Evolutionary conservation across 2,329 filamentous ascomycete genomes (phyloP), one percentile per base, ranked within the genome.

Genomic region (Ophiosphaerella korrae): DNA sequence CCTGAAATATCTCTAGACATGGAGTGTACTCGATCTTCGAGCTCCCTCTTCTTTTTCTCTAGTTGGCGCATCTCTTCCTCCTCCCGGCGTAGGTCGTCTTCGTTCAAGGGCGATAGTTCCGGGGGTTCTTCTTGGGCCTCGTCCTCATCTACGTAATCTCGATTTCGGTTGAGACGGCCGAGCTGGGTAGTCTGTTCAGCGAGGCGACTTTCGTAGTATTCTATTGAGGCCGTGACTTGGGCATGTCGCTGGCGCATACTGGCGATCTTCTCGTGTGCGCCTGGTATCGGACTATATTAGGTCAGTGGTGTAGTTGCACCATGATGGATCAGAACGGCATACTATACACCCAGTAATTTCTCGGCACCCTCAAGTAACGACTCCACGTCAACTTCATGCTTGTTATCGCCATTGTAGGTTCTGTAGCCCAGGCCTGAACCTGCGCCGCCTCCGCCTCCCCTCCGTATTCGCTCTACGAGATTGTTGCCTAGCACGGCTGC

Each of bases 311-410:
- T 18, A 7, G 3, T 7, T 2, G 3, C 7, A 5, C 2, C 29
- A 8, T 5, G 12, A 1, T 12, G 2, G 5, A 6, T n/a, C n/a
- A 7, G 1, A 4, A 18, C 45, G 16, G 75, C 82, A 54, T 73
- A 85, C 83, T 97, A 97, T 24, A 97, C 92, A 38, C 83, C 83
- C 62, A 92, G 92, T 26, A 97, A 82, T 78, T 92, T 96, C 78
- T 97, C 92, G 0, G 92, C 93, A 1, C 93, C 92, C 45, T 84
- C 82, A 18, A 99, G 80, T 26, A 99, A 77, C 1, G 96, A 82
- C 65, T 96, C 90, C 3, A 97, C 86, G 72, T 97, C 90, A 2
- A 97, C 82, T 21, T 95, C 91, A 8, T 87, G 88, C 56, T 82
- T 84, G 37, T 76, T 77, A 41, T 74, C 76, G 11, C 72, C 71